Percentiles rank a stretch among this genome's conserved stretches.
Evolutionary conservation across 192 early-diverging fungal genomes (phyloP).

Genomic region (Coemansia sp.): DNA sequence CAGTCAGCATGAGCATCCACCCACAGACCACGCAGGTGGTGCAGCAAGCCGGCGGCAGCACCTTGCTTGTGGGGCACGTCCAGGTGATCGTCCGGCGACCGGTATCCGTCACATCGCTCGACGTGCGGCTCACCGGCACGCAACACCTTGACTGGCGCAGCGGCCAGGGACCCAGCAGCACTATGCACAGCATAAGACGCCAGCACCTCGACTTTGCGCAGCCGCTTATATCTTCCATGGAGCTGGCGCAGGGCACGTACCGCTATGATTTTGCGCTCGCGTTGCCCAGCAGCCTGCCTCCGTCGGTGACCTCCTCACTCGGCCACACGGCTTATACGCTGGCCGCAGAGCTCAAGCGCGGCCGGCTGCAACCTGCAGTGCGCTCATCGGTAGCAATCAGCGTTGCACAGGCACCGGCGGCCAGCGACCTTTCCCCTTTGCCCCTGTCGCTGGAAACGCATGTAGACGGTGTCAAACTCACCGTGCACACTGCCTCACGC

Average conservation of each 20-base stretch:
- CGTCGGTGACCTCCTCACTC: constrained; percentile 28
- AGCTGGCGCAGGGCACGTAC: constrained; percentile 29
- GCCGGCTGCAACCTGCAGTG: not conserved
- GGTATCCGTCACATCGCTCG: constrained; percentile 12
- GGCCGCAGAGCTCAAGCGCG: not conserved
- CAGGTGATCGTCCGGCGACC: constrained; percentile 30
- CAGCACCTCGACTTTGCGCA: constrained; percentile 21
- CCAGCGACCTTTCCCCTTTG: constrained; percentile 5
- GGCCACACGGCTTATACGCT: constrained; percentile 23
- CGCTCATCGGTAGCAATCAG: not conserved
- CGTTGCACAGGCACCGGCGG: not conserved
- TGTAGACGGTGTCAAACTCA: constrained; percentile 17
- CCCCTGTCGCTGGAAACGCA: constrained; percentile 22
- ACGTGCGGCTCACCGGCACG: constrained; percentile 20
- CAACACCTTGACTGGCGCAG: constrained; percentile 32
- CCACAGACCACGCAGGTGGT: constrained; percentile 37
- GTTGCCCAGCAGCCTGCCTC: constrained; percentile 22
- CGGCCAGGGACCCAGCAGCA: constrained; percentile 35
- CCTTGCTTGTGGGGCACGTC: constrained; percentile 6
- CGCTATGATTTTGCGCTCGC: constrained; percentile 42
- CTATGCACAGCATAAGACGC: constrained; percentile 11
- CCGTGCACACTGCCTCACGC: constrained; percentile 16
- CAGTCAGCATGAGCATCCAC: constrained; percentile 20
- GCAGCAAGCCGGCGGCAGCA: constrained; percentile 9
- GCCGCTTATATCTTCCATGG: not conserved